phyloP scores from a whole-genome alignment of 371 early-diverging fungal species.

The Mortierella sp. region DNA sequence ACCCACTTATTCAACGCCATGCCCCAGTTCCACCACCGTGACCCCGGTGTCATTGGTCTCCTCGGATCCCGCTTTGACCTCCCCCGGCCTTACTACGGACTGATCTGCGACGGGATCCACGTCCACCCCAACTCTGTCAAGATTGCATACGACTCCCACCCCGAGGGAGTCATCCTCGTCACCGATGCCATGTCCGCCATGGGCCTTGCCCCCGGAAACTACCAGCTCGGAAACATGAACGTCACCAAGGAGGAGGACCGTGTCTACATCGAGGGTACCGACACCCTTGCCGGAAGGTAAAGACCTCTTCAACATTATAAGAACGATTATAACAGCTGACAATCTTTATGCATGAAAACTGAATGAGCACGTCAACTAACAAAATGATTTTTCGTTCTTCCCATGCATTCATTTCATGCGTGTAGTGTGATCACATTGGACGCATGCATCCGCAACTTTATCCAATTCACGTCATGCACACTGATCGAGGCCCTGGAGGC shows the following conservation, averaged over 20 bases:
- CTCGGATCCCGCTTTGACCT: conserved; percentile 70
- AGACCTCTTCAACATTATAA: no score
- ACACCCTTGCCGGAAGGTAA: conserved; percentile 80
- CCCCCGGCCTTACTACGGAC: conserved; percentile 81
- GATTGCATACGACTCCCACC: conserved; percentile 84
- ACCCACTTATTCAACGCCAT: conserved; percentile 91
- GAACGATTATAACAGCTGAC: background rate
- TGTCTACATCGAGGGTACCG: conserved; percentile 86
- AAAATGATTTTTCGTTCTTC: background rate
- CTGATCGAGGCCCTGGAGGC: conserved; percentile 88
- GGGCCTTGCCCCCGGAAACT: conserved; percentile 81
- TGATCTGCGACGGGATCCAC: conserved; percentile 86
- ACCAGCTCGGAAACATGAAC: conserved; percentile 79
- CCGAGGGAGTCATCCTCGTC: conserved; percentile 78
- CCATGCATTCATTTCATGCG: background rate
- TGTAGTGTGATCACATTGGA: conserved; percentile 76
- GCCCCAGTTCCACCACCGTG: conserved; percentile 88
- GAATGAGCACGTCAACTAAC: background rate
- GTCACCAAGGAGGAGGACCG: conserved; percentile 75
- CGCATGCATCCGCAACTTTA: conserved; percentile 84
- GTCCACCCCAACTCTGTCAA: conserved; percentile 86
- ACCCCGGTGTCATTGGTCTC: conserved; percentile 83
- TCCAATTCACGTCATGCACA: conserved; percentile 82
- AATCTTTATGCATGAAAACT: no score
- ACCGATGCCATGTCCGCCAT: conserved; percentile 86